A percentile compares a stretch with the other conserved stretches of the same genome.
Evolutionary conservation across 345 rosid genomes (phyloP).

Genomic region (Euphorbia pulcherrima): DNA sequence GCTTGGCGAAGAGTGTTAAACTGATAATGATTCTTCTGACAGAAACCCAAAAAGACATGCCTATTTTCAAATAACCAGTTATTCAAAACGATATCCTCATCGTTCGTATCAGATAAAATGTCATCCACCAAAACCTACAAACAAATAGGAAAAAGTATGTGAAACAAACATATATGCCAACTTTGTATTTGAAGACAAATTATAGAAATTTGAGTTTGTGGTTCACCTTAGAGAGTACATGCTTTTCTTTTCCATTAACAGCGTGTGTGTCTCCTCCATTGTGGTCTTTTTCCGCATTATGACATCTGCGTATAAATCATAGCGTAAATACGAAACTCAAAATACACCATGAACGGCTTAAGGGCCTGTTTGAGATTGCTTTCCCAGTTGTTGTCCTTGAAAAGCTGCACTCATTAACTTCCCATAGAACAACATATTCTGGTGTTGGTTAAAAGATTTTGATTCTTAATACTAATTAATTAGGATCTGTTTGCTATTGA

Average conservation of each 20-base stretch:
- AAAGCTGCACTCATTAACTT: no score
- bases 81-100: slow-evolving; percentile 38
- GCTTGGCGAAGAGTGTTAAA: slow-evolving; percentile 67
- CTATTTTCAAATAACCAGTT: slow-evolving; percentile 48
- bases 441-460: no score
- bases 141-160: not conserved
- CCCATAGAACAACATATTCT: no score
- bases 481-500: no score
- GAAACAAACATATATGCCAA: not conserved
- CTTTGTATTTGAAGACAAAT: slow-evolving; percentile 3
- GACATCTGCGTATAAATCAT: slow-evolving; percentile 46
- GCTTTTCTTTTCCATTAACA: slow-evolving; percentile 37
- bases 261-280: slow-evolving; percentile 27
- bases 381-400: no score
- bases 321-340: not conserved
- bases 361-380: no score
- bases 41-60: slow-evolving; percentile 49
- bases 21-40: slow-evolving; percentile 48
- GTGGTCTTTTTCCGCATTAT: slow-evolving; percentile 29
- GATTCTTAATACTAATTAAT: no score
- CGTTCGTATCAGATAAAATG: slow-evolving; percentile 42
- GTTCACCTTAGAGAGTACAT: slow-evolving; percentile 52
- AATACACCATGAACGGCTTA: not conserved
- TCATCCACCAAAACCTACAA: slow-evolving; percentile 42
- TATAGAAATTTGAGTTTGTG: not conserved